Evolutionary conservation across 1,284 basidiomycete species (phyloP), one percentile per base, ranked within the genome.

Genomic region (Trichosporon ovoides): DNA sequence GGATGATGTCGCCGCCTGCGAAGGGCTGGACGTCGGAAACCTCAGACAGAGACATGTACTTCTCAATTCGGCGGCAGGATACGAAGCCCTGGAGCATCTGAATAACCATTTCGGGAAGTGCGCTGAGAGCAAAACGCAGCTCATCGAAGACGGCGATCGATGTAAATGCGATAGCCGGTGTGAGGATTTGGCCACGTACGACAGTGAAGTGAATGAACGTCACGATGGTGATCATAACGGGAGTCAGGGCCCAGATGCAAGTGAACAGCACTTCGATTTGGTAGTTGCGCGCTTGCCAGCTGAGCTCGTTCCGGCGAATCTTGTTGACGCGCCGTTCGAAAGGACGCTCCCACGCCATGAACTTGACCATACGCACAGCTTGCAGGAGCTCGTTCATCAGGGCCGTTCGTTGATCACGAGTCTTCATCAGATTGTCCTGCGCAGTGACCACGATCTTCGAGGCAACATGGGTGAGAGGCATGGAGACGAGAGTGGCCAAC

Each of bases 301-400:
- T 85, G 13, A 95, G 80, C 73, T 95, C 91, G 65, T 85, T 86
- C 51, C 83, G 84, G 24, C 91, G 83, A 60, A 94, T 81, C 53
- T 83, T 84, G 56, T 88, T 74, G 9, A 95, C 85, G 9, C 83
- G 82, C 31, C 81, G 80, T 76, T 95, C 91, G 68, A 95, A 95
- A 66, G 85, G 89, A 19, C 89, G 84, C 76, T 96, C 93, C 91
- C 91, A 94, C 11, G 89, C 90, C 89, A 94, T 93, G 75, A 93
- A 93, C 81, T 96, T 95, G 67, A 95, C 83, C 89, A 95, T 94
- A n/a, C 91, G 82, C 62, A 96, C 91, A 3, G 84, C 89, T 52
- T 89, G 88, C 7, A 96, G 79, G 55, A 93, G 84, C 84, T 95
- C 92, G 68, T 95, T 95, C 91, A 95, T 96, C 50, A 95, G 79